phyloP scores from a whole-genome alignment of 768 basidiomycete species.

The Leccinum variicolor region DNA sequence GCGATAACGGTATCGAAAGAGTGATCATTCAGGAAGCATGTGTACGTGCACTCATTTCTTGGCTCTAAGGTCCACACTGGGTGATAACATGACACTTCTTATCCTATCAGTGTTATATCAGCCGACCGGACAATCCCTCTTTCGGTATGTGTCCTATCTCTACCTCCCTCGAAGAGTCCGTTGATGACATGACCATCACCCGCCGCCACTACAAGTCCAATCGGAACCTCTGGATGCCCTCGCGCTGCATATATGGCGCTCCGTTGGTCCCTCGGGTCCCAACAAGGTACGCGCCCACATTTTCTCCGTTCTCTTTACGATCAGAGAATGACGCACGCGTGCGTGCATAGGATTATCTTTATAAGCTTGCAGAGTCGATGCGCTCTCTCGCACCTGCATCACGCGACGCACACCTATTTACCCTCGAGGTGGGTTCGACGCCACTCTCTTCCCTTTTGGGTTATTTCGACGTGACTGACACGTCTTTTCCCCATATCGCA shows the following conservation, averaged over 20 bases:
- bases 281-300: conserved; percentile 62
- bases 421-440: conserved; percentile 57
- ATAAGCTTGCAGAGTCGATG: conserved; percentile 68
- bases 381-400: conserved; percentile 68
- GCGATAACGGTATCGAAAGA: conserved; percentile 46
- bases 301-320: not conserved
- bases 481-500: not conserved
- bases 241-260: conserved; percentile 64
- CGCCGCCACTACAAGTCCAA: conserved; percentile 51
- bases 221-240: conserved; percentile 70
- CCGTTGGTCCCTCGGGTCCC: conserved; percentile 79
- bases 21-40: conserved; percentile 44
- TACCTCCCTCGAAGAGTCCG: too few relatives aligned
- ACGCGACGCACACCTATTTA: conserved; percentile 69
- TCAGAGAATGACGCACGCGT: not conserved
- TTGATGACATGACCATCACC: not conserved
- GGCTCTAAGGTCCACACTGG: not conserved
- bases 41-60: not conserved
- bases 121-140: conserved; percentile 81
- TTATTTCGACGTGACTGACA: not conserved
- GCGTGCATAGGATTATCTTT: conserved; percentile 74
- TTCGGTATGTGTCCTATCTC: conserved; percentile 59
- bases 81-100: not conserved
- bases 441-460: not conserved
- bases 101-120: conserved; percentile 71